Percentiles rank a stretch among this genome's conserved stretches.
Evolutionary conservation across 2,329 filamentous ascomycete species (phyloP).

Genomic region (Aureobasidium lini): DNA sequence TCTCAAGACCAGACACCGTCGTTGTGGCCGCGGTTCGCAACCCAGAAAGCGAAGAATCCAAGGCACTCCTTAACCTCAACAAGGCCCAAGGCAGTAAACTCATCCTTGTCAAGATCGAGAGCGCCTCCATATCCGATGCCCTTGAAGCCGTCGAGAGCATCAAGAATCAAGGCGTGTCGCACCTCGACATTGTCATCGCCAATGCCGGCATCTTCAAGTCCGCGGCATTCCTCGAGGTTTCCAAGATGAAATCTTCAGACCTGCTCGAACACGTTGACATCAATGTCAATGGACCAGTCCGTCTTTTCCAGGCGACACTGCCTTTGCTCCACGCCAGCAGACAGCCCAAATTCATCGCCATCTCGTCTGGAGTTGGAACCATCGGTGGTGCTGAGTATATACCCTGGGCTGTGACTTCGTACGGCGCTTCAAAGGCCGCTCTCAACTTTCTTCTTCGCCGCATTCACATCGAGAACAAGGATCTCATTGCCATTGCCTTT

Average conservation of each 20-base stretch:
- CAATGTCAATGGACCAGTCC: constrained; percentile 33
- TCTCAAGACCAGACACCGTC: constrained; percentile 11
- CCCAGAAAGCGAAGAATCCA: neutral
- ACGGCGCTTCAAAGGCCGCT: constrained; percentile 39
- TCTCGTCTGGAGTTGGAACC: constrained; percentile 20
- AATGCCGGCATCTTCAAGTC: constrained; percentile 11
- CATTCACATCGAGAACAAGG: constrained; percentile 30
- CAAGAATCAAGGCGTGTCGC: constrained; percentile 14
- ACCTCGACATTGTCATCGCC: constrained; percentile 17
- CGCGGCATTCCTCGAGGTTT: neutral
- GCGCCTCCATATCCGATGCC: constrained; percentile 7
- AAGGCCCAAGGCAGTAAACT: constrained; percentile 11
- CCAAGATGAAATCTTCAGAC: constrained; percentile 11
- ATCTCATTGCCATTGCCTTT: neutral
- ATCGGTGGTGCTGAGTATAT: constrained; percentile 13
- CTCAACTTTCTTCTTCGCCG: constrained; percentile 32
- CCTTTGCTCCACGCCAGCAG: constrained; percentile 29
- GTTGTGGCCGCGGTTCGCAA: constrained; percentile 17
- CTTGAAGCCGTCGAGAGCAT: constrained; percentile 15
- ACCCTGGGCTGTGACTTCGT: constrained; percentile 30
- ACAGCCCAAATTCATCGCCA: constrained; percentile 31
- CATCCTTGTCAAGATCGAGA: constrained; percentile 17
- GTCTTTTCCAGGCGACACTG: constrained; percentile 39
- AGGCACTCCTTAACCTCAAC: neutral
- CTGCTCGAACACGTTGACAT: constrained; percentile 26